phyloP scores from a whole-genome alignment of 768 basidiomycete species.

The Filobasidium wieringae region DNA sequence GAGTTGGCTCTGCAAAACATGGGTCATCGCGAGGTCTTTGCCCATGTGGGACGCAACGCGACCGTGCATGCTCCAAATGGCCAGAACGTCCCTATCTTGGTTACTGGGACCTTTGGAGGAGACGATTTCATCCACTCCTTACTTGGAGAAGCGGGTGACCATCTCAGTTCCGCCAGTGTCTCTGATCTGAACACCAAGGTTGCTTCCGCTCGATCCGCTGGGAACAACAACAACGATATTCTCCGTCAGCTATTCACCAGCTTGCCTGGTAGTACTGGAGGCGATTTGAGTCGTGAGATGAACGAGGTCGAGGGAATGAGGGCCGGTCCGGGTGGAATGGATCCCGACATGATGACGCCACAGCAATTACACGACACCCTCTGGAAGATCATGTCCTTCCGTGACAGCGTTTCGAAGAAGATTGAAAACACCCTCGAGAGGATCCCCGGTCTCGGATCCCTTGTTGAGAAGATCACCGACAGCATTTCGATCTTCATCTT shows the following conservation, averaged over 20 bases:
- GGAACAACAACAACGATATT: constrained; percentile 26
- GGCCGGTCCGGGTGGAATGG: constrained; percentile 47
- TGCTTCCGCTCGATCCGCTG: constrained; percentile 54
- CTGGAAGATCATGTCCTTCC: constrained; percentile 76
- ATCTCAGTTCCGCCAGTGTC: constrained; percentile 47
- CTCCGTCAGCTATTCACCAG: constrained; percentile 29
- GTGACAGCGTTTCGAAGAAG: constrained; percentile 71
- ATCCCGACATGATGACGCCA: constrained; percentile 73
- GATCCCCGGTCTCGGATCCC: constrained; percentile 59
- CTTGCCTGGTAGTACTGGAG: constrained; percentile 38
- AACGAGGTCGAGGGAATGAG: constrained; percentile 55
- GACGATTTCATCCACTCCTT: constrained; percentile 50
- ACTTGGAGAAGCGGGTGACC: constrained; percentile 46
- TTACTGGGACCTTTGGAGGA: constrained; percentile 53
- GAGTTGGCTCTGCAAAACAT: constrained; percentile 63
- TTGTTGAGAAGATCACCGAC: constrained; percentile 70
- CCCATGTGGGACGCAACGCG: constrained; percentile 72
- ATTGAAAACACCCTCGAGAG: constrained; percentile 53
- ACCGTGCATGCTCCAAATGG: constrained; percentile 64
- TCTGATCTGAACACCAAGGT: constrained; percentile 72
- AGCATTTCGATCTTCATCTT: constrained; percentile 67
- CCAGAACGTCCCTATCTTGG: constrained; percentile 62
- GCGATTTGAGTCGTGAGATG: constrained; percentile 56
- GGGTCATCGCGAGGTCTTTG: constrained; percentile 66
- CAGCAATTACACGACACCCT: constrained; percentile 59